Percentiles rank a stretch among this genome's conserved stretches.
Conservation (phyloP, 345 rosid genomes). For the Lumnitzera littorea region DNA sequence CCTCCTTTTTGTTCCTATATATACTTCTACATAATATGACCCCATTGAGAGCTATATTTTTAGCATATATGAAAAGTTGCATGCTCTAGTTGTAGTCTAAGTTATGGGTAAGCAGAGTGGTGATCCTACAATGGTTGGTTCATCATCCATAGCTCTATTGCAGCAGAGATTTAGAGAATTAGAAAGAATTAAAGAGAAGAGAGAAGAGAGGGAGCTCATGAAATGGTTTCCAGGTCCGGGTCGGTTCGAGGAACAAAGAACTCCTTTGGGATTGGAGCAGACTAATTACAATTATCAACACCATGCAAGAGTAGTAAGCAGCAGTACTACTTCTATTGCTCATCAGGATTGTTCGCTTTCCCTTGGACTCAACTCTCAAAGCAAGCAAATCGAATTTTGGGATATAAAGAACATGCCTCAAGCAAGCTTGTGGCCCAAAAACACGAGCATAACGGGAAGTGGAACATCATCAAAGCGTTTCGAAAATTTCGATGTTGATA, state of each 20-base stretch:
- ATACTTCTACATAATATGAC: neutral
- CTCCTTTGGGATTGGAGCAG: no score
- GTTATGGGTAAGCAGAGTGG: conserved; percentile 45
- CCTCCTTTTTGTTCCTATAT: conserved; percentile 1
- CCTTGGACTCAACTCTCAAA: conserved; percentile 27
- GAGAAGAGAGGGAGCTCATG: conserved; percentile 47
- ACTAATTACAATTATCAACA: no score
- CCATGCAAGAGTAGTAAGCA: neutral
- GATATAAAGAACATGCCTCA: conserved; percentile 9
- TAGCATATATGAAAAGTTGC: no score
- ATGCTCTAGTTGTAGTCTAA: no score
- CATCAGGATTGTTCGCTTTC: conserved; percentile 33
- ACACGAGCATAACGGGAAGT: conserved; percentile 4
- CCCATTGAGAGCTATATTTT: neutral
- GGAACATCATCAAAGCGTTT: conserved; percentile 21
- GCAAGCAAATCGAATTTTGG: conserved; percentile 12
- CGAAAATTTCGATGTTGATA: conserved; percentile 58
- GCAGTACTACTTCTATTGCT: conserved; percentile 5
- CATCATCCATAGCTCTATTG: conserved; percentile 70
- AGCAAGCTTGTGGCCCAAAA: conserved; percentile 27
- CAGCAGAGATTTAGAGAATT: conserved; percentile 61
- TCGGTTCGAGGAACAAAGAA: neutral
- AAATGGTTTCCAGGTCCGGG: conserved; percentile 25
- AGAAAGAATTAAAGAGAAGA: conserved; percentile 49
- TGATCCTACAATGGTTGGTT: conserved; percentile 29